Evolutionary conservation across 2,329 filamentous ascomycete species (phyloP), one percentile per base, ranked within the genome.

Genomic region (Fusarium sp.): DNA sequence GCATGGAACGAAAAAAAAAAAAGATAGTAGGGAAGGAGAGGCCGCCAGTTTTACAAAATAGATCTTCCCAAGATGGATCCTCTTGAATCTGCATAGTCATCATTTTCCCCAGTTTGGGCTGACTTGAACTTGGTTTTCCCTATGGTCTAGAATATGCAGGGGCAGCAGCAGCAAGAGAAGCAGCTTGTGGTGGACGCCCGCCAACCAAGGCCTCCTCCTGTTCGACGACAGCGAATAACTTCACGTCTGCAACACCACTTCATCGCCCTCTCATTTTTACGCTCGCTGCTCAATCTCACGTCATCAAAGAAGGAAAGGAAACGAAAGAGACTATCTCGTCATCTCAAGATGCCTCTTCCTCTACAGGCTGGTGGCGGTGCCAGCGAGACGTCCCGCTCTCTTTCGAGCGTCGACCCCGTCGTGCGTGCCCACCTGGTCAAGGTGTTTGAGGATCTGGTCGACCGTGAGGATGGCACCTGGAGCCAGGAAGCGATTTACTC

Each of bases 341-440:
- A 44, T 6, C 42, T 36, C 31, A 35, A 56, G 31, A 35, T 35
- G 53, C 20, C 75, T 55, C 60, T 70, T 22, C 57, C 66, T 46
- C 62, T 72, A 59, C 81, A 87, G 69, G 86, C 86, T 12, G 87
- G 86, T 65, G 87, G 86, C 70, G 87, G 86, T 46, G 83, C 84
- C 33, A 84, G 83, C 72, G 83, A 83, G 46, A 80, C 83, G 57
- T 77, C 82, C 24, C 83, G 82, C 64, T 79, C 77, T 46, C 80
- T 89, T 74, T 76, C 82, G 42, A 79, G 82, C 24, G 68, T 90
- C 49, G 83, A 84, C 71, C 74, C 81, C 6, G 76, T 82, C 8
- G 74, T 86, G 33, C 73, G 86, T 40, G 72, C 79, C 9, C 84
- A 87, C 63, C 81, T 90, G 20, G 81, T 84, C 73, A 82, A 81